Evolutionary conservation across 1,139 yeast genomes (phyloP).

Genomic region (Scheffersomyces cryptocercus): DNA sequence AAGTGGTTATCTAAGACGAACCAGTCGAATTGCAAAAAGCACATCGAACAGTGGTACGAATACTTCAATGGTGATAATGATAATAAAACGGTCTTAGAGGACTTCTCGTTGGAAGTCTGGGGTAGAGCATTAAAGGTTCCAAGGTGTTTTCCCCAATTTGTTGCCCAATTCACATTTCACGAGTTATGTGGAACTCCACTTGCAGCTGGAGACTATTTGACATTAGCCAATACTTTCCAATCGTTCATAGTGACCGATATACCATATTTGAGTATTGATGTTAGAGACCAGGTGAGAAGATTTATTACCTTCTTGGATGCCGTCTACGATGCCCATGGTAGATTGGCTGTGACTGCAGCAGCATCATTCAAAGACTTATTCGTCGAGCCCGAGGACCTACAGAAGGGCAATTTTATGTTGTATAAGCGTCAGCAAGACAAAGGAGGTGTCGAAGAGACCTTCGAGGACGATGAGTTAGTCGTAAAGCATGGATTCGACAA

Average conservation of each 20-base stretch:
- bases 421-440: constrained; percentile 33
- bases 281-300: constrained; percentile 81
- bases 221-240: constrained; percentile 74
- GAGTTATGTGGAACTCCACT: constrained; percentile 84
- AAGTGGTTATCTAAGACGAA: constrained; percentile 54
- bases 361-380: constrained; percentile 83
- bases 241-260: constrained; percentile 87
- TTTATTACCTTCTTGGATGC: constrained; percentile 95
- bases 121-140: constrained; percentile 84
- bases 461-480: constrained; percentile 63
- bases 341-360: constrained; percentile 86
- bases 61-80: constrained; percentile 65
- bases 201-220: constrained; percentile 95
- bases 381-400: constrained; percentile 75
- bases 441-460: constrained; percentile 41
- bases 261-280: constrained; percentile 76
- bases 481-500: constrained; percentile 73
- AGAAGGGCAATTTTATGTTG: constrained; percentile 55
- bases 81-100: constrained; percentile 24
- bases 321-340: constrained; percentile 85
- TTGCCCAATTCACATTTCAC: constrained; percentile 85
- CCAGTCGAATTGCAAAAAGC: constrained; percentile 56
- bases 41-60: constrained; percentile 73
- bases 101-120: constrained; percentile 67
- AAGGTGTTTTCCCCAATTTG: constrained; percentile 68